Base-by-base conservation (phyloP, 129 eudicot species). In the Artemisia argyi region DNA sequence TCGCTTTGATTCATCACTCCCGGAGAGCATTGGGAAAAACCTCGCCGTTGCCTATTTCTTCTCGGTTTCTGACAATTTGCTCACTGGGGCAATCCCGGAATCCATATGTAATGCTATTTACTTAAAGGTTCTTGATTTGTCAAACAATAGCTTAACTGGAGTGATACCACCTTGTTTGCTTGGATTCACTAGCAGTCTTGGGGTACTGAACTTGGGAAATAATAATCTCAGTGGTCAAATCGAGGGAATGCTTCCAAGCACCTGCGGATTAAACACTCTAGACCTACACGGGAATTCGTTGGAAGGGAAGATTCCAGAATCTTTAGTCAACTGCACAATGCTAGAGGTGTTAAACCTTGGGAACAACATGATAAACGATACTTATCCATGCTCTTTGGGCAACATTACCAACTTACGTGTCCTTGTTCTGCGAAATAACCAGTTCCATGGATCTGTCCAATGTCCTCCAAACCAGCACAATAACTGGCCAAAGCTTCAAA, bases 331-430 rank as follows among this genome's bases (percentile, higher is more conserved):
- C 19, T 86, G 96, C 52, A 68, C 48, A 0, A 65, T 61, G 75
- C 22, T 88, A 35, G 87, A 88, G 65, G 90, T 91, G 56, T 66
- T 91, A 63, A 82, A 91, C 49, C 68, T 91, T 5, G 94, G 95
- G 1, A 65, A 13, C 61, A 91, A 88, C 65, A 50, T 5, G 0
- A 72, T 91, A 6, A 71, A 7, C 26, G 97, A 76, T 66, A 77
- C 66, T 0, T 85, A 75, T 58, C 95, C 97, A 2, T 84, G 92
- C 68, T 79, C 11, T 66, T 65, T 91, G 79, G 76, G 79, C 62
- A 78, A 75, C 74, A 65, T 63, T 20, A 52, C 89, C 35, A 70
- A 47, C 35, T 68, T 91, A 66, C 84, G 88, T 11, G 92, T 91
- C 9, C 86, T 88, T 19, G 90, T 82, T 68, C 47, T 91, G 54